These are phyloP conservation scores for Rutstroemia sydowiana DNA, from an alignment of 2,329 filamentous ascomycete species.

Conservation along the genomic window DNA sequence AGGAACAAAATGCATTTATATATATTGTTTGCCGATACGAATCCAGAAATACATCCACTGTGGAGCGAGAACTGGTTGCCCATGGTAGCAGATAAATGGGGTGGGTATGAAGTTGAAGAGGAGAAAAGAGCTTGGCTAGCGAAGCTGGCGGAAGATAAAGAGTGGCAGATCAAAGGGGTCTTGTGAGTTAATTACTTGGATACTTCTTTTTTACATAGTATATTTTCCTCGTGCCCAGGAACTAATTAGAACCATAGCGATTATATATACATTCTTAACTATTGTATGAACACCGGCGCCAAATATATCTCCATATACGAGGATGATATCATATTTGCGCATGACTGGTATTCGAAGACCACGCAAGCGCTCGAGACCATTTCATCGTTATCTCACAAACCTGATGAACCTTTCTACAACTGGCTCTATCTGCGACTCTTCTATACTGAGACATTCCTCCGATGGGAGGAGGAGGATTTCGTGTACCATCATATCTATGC, in stretches of 20 bases:
- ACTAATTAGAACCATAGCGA: slow-evolving; percentile 17
- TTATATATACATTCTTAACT: slow-evolving; percentile 28
- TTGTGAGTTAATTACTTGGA: background rate
- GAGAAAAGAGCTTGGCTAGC: background rate
- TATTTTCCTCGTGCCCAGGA: background rate
- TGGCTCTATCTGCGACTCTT: slow-evolving; percentile 22
- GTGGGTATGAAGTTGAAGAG: background rate
- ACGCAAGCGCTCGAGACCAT: slow-evolving; percentile 10
- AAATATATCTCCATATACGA: slow-evolving; percentile 33
- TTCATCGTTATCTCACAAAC: slow-evolving; percentile 3
- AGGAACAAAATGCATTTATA: slow-evolving; percentile 8
- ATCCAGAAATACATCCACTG: background rate
- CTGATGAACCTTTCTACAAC: background rate
- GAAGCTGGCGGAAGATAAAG: background rate
- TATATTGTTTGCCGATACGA: background rate
- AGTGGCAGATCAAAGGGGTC: slow-evolving; percentile 3
- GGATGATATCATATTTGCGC: slow-evolving; percentile 32
- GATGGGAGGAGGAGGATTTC: slow-evolving; percentile 13
- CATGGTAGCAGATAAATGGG: background rate
- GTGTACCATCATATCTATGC: slow-evolving; percentile 12
- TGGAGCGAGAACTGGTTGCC: background rate
- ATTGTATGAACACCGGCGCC: slow-evolving; percentile 24
- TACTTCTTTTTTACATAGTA: background rate
- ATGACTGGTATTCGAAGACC: slow-evolving; percentile 32
- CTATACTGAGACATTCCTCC: slow-evolving; percentile 16